Conservation (phyloP, 768 basidiomycete species). For the Termitomyces bulborhizus region DNA sequence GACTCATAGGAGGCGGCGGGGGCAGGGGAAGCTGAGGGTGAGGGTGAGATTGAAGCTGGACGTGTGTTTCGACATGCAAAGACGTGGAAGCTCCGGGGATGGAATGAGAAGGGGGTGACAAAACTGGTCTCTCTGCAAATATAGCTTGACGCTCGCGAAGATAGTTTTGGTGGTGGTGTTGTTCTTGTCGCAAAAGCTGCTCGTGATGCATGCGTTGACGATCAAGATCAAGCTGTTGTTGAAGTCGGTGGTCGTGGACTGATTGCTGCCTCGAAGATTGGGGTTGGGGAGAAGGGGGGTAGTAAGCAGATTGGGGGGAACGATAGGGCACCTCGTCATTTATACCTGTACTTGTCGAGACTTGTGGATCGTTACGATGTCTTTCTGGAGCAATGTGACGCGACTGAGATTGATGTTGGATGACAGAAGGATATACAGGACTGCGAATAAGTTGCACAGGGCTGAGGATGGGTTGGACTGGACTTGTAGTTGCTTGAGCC, state of each 20-base stretch:
- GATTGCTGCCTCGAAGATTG: constrained; percentile 4
- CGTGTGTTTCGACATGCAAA: constrained; percentile 11
- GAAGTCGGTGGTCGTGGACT: constrained; percentile 15
- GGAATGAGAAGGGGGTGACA: constrained; percentile 7
- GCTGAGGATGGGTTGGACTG: constrained; percentile 8
- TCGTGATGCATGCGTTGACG: constrained; percentile 21
- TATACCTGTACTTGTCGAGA: not conserved
- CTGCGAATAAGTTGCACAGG: constrained; percentile 8
- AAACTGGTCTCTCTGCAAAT: constrained; percentile 3
- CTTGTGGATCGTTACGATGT: constrained; percentile 11
- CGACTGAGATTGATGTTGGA: constrained; percentile 8
- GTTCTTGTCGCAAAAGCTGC: constrained; percentile 17
- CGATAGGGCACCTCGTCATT: constrained; percentile 11
- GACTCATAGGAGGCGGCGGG: constrained; percentile 3
- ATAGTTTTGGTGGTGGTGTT: constrained; percentile 17
- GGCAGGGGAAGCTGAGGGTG: constrained; percentile 8
- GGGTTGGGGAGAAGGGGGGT: not conserved
- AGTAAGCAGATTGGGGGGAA: constrained; percentile 7
- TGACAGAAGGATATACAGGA: not conserved
- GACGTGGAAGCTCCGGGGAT: constrained; percentile 6
- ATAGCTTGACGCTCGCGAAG: constrained; percentile 19
- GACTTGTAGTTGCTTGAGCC: constrained; percentile 2
- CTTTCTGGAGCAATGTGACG: constrained; percentile 5
- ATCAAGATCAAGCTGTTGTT: constrained; percentile 19
- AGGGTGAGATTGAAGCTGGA: not conserved